Evolutionary conservation across 495 filamentous ascomycete genomes (phyloP), one percentile per base, ranked within the genome.

Genomic region (Opeltia flavorubescens): DNA sequence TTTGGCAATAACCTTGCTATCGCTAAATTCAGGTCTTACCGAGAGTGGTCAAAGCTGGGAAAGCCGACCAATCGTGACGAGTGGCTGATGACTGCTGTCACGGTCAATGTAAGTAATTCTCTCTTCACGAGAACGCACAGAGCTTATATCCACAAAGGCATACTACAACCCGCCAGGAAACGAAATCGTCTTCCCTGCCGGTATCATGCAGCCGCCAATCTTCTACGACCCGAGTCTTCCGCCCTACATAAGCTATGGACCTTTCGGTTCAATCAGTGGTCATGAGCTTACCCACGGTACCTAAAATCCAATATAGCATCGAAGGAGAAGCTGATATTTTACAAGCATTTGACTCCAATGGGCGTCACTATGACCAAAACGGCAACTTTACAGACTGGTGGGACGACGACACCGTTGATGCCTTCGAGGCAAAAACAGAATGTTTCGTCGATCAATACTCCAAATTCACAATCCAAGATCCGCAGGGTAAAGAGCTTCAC

Each of bases 361-460:
- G 83, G 36, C 67, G 78, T 23, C 72, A 80, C 53, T 84, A 79
- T 43, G 78, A 84, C 50, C 67, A 80, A 55, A 73, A 69, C 17
- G 83, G 80, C 31, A 79, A 79, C 49, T 76, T 69, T 49, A 77
- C 72, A 0, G 68, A 80, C 52, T 87, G 82, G 82, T 86, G 80
- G 81, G 74, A 78, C 35, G 67, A 78, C 11, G 61, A 66, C 42
- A 85, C 81, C 0, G 69, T 83, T 21, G 55, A 69, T 29, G 74
- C 66, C 23, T 87, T 83, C 53, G 61, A 77, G 44, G 65, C 76
- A 49, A 73, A 79, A 15, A 74, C 79, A 5, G 63, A 78, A 49
- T 87, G 83, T 62, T 85, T 87, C 52, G 66, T 83, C 40, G 66
- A 80, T 24, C 80, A 87, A 59, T 87, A 83, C 58, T 65, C 61